phyloP scores from a whole-genome alignment of 73 alveolate genomes.

The Tetrahymena elliotti region DNA sequence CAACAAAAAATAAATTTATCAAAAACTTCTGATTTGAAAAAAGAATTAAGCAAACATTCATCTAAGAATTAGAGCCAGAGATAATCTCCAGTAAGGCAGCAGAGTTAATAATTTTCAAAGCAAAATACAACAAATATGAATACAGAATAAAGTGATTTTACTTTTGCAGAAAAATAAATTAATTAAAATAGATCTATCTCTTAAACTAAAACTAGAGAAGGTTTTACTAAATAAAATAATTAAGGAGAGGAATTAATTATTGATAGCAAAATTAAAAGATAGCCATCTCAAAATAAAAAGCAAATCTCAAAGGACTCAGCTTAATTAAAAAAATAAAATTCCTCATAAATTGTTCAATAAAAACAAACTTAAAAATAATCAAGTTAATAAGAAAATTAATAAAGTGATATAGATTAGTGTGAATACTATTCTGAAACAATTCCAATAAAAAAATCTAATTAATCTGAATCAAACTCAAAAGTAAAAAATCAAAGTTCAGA shows the following conservation, averaged over 20 bases:
- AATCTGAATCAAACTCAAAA: neutral
- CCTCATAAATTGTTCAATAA: neutral
- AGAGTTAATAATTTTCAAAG: neutral
- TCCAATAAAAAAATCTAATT: neutral
- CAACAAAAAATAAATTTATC: neutral
- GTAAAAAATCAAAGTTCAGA: neutral
- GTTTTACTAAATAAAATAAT: neutral
- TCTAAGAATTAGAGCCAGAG: neutral
- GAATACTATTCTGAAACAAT: neutral
- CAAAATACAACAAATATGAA: neutral
- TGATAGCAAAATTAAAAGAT: neutral
- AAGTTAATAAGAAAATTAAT: neutral
- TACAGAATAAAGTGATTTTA: neutral
- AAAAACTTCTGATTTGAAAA: neutral
- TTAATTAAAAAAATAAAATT: neutral
- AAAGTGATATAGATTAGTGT: neutral
- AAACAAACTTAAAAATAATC: neutral
- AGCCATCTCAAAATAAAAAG: neutral
- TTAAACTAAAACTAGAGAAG: neutral
- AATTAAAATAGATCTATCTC: neutral
- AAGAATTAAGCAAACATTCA: neutral
- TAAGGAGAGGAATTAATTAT: neutral
- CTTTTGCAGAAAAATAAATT: neutral
- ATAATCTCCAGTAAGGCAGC: neutral
- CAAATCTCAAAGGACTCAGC: neutral